Evolutionary conservation across 2,329 filamentous ascomycete species (phyloP).

Genomic region (Pleomassaria siparia): DNA sequence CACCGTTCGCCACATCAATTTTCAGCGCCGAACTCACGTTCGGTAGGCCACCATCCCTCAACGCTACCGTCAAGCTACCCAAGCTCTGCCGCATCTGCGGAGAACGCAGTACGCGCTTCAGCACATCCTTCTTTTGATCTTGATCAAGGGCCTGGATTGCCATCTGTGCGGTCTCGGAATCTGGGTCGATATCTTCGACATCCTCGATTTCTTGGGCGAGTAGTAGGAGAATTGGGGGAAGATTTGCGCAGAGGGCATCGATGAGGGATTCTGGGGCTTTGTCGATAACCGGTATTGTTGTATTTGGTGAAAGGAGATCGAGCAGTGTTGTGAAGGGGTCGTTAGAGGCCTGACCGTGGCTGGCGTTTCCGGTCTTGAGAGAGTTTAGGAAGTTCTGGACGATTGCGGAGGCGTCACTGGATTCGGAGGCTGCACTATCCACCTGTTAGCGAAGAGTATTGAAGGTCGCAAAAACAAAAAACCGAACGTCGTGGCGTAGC

Average conservation of each 20-base stretch:
- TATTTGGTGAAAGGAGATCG: conserved; percentile 77
- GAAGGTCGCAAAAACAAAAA: conserved; percentile 4
- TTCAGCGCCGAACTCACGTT: conserved; percentile 85
- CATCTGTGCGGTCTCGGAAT: conserved; percentile 67
- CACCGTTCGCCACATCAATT: conserved; percentile 80
- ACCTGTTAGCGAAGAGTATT: conserved; percentile 23
- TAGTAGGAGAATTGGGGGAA: conserved; percentile 78
- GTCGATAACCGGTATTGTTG: conserved; percentile 77
- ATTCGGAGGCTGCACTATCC: conserved; percentile 51
- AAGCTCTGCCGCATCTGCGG: conserved; percentile 91
- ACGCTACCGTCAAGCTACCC: conserved; percentile 79
- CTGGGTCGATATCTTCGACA: conserved; percentile 65
- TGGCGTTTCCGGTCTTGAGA: conserved; percentile 59
- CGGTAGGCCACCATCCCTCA: conserved; percentile 87
- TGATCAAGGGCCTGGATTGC: conserved; percentile 73
- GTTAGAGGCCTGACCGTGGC: conserved; percentile 49
- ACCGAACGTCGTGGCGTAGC: conserved; percentile 35
- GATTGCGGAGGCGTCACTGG: conserved; percentile 69
- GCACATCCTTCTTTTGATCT: conserved; percentile 75
- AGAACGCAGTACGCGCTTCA: conserved; percentile 80
- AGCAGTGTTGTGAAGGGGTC: conserved; percentile 79
- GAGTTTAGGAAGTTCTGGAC: conserved; percentile 90
- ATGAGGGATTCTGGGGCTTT: conserved; percentile 64
- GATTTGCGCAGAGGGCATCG: conserved; percentile 72
- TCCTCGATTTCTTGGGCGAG: conserved; percentile 69